Percentiles rank a stretch among this genome's conserved stretches.
Conservation (phyloP, 768 basidiomycete genomes). For the Boletus rufocinnamomeus region DNA sequence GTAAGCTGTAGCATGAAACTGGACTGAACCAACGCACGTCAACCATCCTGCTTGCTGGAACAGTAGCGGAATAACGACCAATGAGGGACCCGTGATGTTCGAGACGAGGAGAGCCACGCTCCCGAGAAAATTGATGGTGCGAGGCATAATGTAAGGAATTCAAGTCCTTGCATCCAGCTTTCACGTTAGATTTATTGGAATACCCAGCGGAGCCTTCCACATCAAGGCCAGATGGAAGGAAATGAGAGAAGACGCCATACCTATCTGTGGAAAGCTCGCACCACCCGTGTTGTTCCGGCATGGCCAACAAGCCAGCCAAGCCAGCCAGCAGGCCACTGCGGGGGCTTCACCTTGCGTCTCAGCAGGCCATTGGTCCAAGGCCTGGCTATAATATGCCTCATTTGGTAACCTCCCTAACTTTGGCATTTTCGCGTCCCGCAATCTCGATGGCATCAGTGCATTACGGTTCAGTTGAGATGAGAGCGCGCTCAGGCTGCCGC, state of each 20-base stretch:
- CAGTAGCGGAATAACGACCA: conserved; percentile 24
- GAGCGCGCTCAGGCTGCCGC: no score
- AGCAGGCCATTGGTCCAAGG: no score
- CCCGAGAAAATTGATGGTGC: conserved; percentile 24
- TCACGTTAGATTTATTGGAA: neutral
- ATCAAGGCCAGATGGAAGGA: neutral
- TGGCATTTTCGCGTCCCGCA: no score
- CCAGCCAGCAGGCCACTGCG: no score
- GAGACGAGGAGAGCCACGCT: conserved; percentile 31
- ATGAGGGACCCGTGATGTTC: conserved; percentile 25
- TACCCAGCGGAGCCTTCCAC: neutral
- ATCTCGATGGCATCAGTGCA: no score
- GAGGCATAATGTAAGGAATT: conserved; percentile 17
- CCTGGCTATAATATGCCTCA: no score
- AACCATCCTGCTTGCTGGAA: conserved; percentile 32
- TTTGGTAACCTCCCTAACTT: neutral
- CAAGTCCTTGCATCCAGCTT: neutral
- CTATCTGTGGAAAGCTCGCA: neutral
- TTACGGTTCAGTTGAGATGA: no score
- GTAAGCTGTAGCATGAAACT: neutral
- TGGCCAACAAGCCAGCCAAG: no score
- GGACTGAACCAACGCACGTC: conserved; percentile 16
- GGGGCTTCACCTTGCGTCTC: no score
- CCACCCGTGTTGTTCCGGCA: no score
- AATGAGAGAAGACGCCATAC: neutral